Evolutionary conservation across 257 asterid genomes (phyloP).

Genomic region (Jacaranda mimosifolia): DNA sequence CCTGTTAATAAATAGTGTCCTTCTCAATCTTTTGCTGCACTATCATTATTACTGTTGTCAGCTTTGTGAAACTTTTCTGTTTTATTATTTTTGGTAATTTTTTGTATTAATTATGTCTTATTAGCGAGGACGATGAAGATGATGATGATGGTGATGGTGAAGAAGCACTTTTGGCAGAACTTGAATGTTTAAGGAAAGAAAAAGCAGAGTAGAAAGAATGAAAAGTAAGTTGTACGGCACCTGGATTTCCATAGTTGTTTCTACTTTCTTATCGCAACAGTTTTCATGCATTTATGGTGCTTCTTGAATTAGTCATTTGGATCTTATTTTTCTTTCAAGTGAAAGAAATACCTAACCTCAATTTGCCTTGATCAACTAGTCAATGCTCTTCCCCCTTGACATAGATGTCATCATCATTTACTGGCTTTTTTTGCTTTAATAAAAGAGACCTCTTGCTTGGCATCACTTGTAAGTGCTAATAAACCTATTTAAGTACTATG

Average conservation of each 20-base stretch:
- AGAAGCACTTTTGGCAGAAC: constrained; percentile 94
- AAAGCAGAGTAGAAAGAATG: constrained; percentile 86
- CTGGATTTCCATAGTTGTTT: not conserved
- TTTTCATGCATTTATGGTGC: not conserved
- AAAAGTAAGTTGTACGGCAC: constrained; percentile 55
- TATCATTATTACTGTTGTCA: no score
- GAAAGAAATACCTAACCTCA: not conserved
- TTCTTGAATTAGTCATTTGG: not conserved
- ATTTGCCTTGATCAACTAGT: not conserved
- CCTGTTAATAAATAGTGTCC: not conserved
- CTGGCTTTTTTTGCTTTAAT: not conserved
- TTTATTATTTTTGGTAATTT: not conserved
- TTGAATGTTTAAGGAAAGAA: constrained; percentile 88
- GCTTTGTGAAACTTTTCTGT: not conserved
- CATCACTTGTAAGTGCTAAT: not conserved
- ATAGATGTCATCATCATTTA: not conserved
- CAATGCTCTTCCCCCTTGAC: not conserved
- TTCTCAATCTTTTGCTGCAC: not conserved
- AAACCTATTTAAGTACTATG: not conserved
- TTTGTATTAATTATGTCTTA: not conserved
- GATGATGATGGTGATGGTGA: constrained; percentile 71
- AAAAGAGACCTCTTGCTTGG: no score
- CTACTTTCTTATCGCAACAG: not conserved
- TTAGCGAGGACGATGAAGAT: constrained; percentile 32
- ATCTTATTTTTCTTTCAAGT: not conserved